A percentile compares a stretch with the other conserved stretches of the same genome.
Conservation (phyloP, 108 stramenopile species). For the Chaetoceros muelleri region DNA sequence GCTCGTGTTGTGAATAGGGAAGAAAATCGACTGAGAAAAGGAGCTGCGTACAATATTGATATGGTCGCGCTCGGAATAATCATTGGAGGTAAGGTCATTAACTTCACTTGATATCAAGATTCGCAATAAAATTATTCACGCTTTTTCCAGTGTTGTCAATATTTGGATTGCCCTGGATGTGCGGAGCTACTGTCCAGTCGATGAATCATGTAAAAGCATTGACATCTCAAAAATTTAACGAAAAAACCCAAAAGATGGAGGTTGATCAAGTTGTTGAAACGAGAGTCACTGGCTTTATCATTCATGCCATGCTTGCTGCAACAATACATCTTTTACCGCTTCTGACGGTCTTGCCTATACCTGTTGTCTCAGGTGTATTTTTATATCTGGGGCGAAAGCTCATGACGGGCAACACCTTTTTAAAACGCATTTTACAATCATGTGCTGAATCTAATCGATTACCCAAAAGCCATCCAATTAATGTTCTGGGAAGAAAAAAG, state of each 20-base stretch:
- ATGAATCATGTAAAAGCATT: constrained; percentile 87
- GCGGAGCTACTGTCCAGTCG: constrained; percentile 93
- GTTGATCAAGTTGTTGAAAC: constrained; percentile 79
- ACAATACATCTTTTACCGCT: constrained; percentile 70
- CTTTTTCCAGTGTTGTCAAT: constrained; percentile 45
- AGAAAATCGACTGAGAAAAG: constrained; percentile 84
- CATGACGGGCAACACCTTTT: constrained; percentile 73
- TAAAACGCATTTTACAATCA: constrained; percentile 51
- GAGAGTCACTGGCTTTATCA: constrained; percentile 79
- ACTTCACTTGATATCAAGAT: background rate
- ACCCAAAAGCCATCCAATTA: constrained; percentile 52
- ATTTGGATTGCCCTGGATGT: constrained; percentile 96
- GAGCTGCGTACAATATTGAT: constrained; percentile 86
- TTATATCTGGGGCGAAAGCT: constrained; percentile 86
- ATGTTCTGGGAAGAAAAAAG: constrained; percentile 54
- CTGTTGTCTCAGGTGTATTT: constrained; percentile 92
- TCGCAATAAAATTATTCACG: constrained; percentile 2
- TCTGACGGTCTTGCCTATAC: constrained; percentile 77
- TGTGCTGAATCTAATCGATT: constrained; percentile 55
- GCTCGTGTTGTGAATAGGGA: constrained; percentile 85
- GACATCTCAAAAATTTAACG: constrained; percentile 65
- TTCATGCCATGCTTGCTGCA: constrained; percentile 82
- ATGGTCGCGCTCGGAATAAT: constrained; percentile 87
- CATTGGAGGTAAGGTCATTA: constrained; percentile 46
- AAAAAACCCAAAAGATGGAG: constrained; percentile 64